These are phyloP conservation scores for Petasospora rhodanensis DNA, from an alignment of 1,139 yeast species.

Conservation along the genomic window DNA sequence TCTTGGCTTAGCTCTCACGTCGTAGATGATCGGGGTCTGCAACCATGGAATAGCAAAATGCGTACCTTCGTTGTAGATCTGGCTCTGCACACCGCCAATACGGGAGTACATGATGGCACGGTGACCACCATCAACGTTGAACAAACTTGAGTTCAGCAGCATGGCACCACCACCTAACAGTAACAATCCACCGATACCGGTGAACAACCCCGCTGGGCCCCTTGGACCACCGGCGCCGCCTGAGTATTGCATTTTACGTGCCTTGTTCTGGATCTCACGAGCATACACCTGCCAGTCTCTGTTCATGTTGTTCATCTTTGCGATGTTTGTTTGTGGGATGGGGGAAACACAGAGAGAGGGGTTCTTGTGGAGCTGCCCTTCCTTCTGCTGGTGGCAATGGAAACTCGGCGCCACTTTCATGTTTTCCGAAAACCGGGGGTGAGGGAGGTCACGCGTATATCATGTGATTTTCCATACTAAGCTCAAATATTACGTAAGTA, in stretches of 20 bases:
- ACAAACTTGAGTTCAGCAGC: conserved; percentile 68
- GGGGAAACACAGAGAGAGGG: too few species aligned
- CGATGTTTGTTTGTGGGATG: too few species aligned
- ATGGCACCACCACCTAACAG: conserved; percentile 69
- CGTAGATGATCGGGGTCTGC: conserved; percentile 88
- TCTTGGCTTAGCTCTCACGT: conserved; percentile 96
- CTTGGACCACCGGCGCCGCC: conserved; percentile 31
- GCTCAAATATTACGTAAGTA: too few species aligned
- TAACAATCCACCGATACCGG: conserved; percentile 77
- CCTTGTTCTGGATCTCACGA: conserved; percentile 60
- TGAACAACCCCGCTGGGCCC: conserved; percentile 55
- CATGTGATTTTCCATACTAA: too few species aligned
- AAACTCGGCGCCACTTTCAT: too few species aligned
- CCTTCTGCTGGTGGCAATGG: too few species aligned
- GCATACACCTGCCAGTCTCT: conserved; percentile 67
- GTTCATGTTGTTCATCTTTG: conserved; percentile 33
- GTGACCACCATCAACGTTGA: conserved; percentile 99
- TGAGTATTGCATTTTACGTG: conserved; percentile 44
- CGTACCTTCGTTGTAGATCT: conserved; percentile 89
- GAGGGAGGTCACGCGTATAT: too few species aligned
- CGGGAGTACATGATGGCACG: conserved; percentile 94
- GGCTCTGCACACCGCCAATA: conserved; percentile 79
- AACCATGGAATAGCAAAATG: conserved; percentile 93
- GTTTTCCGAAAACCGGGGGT: not conserved
- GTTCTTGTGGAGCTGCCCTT: too few species aligned